A percentile compares a stretch with the other conserved stretches of the same genome.
phyloP scores from a whole-genome alignment of 2,329 filamentous ascomycete genomes.

The Trichophyton simii region DNA sequence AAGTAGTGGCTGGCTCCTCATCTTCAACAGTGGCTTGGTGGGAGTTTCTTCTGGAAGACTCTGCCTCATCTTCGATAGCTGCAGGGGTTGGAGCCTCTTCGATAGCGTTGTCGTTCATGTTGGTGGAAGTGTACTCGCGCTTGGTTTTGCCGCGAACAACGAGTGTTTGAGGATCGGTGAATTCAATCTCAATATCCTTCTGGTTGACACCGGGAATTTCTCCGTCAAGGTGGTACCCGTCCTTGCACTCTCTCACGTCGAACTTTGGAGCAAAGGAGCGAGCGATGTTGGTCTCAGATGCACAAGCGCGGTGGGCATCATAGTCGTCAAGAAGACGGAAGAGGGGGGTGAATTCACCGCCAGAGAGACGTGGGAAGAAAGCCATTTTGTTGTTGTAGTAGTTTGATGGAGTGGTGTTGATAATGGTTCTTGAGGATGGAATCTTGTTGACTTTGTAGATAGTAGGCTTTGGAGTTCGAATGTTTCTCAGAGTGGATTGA shows the following conservation, averaged over 20 bases:
- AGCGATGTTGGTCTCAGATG: constrained; percentile 8
- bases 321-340: constrained; percentile 34
- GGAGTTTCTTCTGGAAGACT: constrained; percentile 16
- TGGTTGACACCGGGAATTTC: constrained; percentile 35
- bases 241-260: constrained; percentile 32
- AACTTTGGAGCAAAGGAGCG: constrained; percentile 30
- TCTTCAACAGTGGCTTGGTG: constrained; percentile 44
- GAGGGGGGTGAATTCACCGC: constrained; percentile 28
- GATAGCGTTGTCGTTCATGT: constrained; percentile 10
- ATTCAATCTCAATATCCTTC: constrained; percentile 35
- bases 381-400: constrained; percentile 26
- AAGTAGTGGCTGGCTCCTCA: constrained; percentile 21
- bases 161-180: constrained; percentile 34
- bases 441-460: constrained; percentile 4
- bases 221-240: constrained; percentile 33
- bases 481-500: constrained; percentile 8
- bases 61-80: constrained; percentile 12
- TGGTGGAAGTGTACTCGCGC: constrained; percentile 21
- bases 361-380: constrained; percentile 26
- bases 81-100: constrained; percentile 11
- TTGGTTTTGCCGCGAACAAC: constrained; percentile 31
- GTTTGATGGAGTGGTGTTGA: constrained; percentile 7
- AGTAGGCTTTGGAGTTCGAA: constrained; percentile 3
- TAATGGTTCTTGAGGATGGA: not conserved
- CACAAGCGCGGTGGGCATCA: constrained; percentile 21